Evolutionary conservation across 768 basidiomycete species (phyloP).

Genomic region (Trametes villosa): DNA sequence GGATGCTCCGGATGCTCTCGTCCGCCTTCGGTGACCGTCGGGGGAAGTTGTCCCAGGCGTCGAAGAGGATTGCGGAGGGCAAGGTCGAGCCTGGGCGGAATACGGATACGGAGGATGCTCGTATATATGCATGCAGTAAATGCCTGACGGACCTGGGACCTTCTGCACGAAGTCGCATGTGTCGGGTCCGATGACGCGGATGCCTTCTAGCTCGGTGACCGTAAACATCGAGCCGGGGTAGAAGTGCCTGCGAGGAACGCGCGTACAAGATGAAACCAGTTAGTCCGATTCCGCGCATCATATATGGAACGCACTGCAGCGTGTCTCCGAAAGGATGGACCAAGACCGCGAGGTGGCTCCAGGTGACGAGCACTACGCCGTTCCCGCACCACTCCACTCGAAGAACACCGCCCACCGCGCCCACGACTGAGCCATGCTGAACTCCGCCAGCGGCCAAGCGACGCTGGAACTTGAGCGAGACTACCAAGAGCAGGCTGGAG

Average conservation of each 20-base stretch:
- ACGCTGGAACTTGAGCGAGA: slow-evolving; percentile 92
- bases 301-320: slow-evolving; percentile 76
- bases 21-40: slow-evolving; percentile 89
- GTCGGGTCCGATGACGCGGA: slow-evolving; percentile 80
- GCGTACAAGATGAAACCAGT: slow-evolving; percentile 1
- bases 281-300: neutral
- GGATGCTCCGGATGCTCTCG: slow-evolving; percentile 87
- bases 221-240: slow-evolving; percentile 78
- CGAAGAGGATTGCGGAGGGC: slow-evolving; percentile 88
- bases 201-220: slow-evolving; percentile 87
- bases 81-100: slow-evolving; percentile 93
- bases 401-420: slow-evolving; percentile 59
- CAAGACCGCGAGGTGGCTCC: slow-evolving; percentile 75
- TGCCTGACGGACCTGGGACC: slow-evolving; percentile 71
- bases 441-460: slow-evolving; percentile 90
- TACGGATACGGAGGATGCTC: slow-evolving; percentile 78
- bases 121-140: neutral
- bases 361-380: too few relatives aligned
- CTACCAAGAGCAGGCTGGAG: slow-evolving; percentile 81
- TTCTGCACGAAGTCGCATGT: slow-evolving; percentile 91
- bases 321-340: slow-evolving; percentile 94
- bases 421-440: slow-evolving; percentile 64
- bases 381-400: slow-evolving; percentile 97
- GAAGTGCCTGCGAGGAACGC: slow-evolving; percentile 59
- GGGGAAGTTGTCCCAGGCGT: slow-evolving; percentile 89